phyloP scores from a whole-genome alignment of 768 basidiomycete genomes.

The Naematelia aurantialba region DNA sequence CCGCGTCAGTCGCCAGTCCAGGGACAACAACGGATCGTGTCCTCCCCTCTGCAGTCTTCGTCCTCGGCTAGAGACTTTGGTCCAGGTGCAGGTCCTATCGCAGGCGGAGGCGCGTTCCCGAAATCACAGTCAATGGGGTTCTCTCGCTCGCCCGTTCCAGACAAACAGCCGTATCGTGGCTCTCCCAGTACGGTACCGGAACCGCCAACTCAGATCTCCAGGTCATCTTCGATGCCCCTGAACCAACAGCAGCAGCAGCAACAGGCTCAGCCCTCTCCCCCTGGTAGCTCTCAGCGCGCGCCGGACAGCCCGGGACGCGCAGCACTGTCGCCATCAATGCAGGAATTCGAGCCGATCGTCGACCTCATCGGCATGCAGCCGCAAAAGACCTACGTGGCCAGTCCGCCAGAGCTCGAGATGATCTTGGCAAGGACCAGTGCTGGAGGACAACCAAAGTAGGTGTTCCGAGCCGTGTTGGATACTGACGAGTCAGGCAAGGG shows the following conservation, averaged over 20 bases:
- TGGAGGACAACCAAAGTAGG: slow-evolving; percentile 47
- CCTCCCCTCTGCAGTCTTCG: slow-evolving; percentile 5
- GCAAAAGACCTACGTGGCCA: slow-evolving; percentile 47
- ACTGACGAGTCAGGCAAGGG: slow-evolving; percentile 33
- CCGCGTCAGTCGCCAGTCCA: neutral
- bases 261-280: slow-evolving; percentile 3
- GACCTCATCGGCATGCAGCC: slow-evolving; percentile 43
- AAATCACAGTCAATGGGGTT: slow-evolving; percentile 39
- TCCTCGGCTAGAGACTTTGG: slow-evolving; percentile 11
- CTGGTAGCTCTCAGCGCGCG: neutral
- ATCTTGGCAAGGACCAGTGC: slow-evolving; percentile 48
- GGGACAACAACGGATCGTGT: neutral
- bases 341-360: slow-evolving; percentile 32
- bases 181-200: slow-evolving; percentile 11
- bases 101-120: slow-evolving; percentile 6
- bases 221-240: slow-evolving; percentile 27
- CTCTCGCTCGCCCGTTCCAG: slow-evolving; percentile 10
- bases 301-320: neutral
- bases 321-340: slow-evolving; percentile 16
- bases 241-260: slow-evolving; percentile 1
- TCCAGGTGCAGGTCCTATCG: neutral
- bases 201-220: slow-evolving; percentile 14
- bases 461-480: neutral
- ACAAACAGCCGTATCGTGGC: slow-evolving; percentile 28
- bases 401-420: slow-evolving; percentile 50